These are phyloP conservation scores for Amylocarpus encephaloides DNA, from an alignment of 2,329 filamentous ascomycete species.

Conservation along the genomic window DNA sequence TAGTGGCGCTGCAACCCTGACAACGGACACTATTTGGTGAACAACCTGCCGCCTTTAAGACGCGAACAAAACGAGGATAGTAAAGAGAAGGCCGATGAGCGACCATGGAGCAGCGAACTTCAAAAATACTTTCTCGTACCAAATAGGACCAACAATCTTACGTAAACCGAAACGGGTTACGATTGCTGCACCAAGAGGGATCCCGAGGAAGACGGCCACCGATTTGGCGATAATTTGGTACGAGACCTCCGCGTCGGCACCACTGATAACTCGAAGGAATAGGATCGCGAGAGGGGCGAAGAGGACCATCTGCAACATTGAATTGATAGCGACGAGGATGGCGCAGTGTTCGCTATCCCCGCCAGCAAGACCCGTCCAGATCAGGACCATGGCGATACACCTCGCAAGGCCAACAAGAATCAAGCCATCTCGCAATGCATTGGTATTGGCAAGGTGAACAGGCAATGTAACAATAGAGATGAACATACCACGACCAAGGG, in stretches of 20 bases:
- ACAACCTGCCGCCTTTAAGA: slow-evolving; percentile 73
- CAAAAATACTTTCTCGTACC: slow-evolving; percentile 67
- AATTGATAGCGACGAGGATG: slow-evolving; percentile 70
- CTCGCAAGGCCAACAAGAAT: slow-evolving; percentile 78
- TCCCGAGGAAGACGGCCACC: slow-evolving; percentile 78
- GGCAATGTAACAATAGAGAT: background rate
- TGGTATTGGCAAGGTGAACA: background rate
- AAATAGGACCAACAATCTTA: slow-evolving; percentile 44
- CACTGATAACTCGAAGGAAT: slow-evolving; percentile 64
- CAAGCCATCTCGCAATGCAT: slow-evolving; percentile 55
- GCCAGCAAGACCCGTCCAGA: slow-evolving; percentile 73
- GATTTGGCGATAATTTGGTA: slow-evolving; percentile 70
- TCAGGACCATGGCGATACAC: slow-evolving; percentile 82
- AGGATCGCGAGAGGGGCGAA: slow-evolving; percentile 62
- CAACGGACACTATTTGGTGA: slow-evolving; percentile 74
- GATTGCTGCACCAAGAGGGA: slow-evolving; percentile 73
- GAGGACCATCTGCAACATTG: slow-evolving; percentile 67
- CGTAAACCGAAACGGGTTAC: slow-evolving; percentile 62
- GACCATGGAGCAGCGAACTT: slow-evolving; percentile 65
- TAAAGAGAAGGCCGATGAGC: slow-evolving; percentile 77
- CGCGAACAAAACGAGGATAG: slow-evolving; percentile 79
- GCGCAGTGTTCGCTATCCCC: slow-evolving; percentile 80
- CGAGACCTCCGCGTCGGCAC: slow-evolving; percentile 38
- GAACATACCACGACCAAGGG: slow-evolving; percentile 63
- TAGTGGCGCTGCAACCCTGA: slow-evolving; percentile 74